These are phyloP conservation scores for Pyrenochaeta sp. DNA, from an alignment of 2,329 filamentous ascomycete genomes.

Conservation along the genomic window DNA sequence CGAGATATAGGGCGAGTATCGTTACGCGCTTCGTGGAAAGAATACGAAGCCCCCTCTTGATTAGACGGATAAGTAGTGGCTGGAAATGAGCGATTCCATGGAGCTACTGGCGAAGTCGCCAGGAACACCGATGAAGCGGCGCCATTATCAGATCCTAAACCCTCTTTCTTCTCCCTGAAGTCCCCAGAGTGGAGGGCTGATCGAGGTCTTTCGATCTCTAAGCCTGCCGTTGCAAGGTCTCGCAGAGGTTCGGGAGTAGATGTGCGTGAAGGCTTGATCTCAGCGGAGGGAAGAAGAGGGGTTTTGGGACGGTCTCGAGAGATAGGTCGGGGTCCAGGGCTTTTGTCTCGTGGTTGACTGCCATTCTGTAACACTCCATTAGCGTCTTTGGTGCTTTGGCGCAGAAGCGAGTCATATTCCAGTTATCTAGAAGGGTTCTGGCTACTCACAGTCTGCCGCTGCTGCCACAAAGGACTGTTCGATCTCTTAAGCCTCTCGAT, in stretches of 20 bases:
- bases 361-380: conserved; percentile 28
- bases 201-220: conserved; percentile 79
- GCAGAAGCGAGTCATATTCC: background rate
- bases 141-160: conserved; percentile 21
- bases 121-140: conserved; percentile 27
- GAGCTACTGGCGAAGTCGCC: conserved; percentile 63
- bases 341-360: conserved; percentile 13
- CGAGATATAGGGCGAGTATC: conserved; percentile 48
- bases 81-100: conserved; percentile 64
- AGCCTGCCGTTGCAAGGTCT: conserved; percentile 43
- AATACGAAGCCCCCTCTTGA: conserved; percentile 22
- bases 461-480: conserved; percentile 78
- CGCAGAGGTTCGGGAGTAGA: conserved; percentile 36
- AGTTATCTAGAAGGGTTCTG: background rate
- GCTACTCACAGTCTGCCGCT: conserved; percentile 60
- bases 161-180: conserved; percentile 61
- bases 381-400: conserved; percentile 14
- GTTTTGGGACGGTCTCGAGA: conserved; percentile 41
- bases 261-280: conserved; percentile 46
- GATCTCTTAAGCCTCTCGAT: conserved; percentile 85
- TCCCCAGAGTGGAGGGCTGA: conserved; percentile 74
- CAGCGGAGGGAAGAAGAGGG: conserved; percentile 46
- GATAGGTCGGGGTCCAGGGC: conserved; percentile 23
- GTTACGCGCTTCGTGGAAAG: conserved; percentile 24
- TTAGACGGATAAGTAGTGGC: conserved; percentile 40